Evolutionary conservation across 768 basidiomycete species (phyloP).

Genomic region (Termitomyces eurrhizus): DNA sequence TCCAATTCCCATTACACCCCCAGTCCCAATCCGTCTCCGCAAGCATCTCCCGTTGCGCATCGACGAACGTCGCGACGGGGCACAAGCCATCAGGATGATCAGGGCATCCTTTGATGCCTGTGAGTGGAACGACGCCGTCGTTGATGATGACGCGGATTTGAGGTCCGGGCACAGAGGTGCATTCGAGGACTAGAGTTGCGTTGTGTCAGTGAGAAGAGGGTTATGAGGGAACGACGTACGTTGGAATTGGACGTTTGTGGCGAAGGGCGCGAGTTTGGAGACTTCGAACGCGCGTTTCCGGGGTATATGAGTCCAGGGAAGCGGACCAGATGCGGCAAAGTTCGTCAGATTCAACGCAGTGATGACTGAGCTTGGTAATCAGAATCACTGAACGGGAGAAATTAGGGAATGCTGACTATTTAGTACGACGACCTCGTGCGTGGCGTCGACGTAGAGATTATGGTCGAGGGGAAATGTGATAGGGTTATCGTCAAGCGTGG

Average conservation of each 20-base stretch:
- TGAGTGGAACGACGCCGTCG: constrained; percentile 81
- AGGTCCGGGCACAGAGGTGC: constrained; percentile 40
- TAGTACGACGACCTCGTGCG: constrained; percentile 84
- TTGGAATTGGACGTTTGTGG: constrained; percentile 87
- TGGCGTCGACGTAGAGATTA: constrained; percentile 81
- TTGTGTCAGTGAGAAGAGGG: constrained; percentile 6
- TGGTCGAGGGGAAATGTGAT: constrained; percentile 70
- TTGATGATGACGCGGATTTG: constrained; percentile 86
- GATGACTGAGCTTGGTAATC: constrained; percentile 45
- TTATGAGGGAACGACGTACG: constrained; percentile 36
- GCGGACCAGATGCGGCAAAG: constrained; percentile 70
- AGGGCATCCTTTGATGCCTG: constrained; percentile 71
- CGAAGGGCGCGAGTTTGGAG: constrained; percentile 81
- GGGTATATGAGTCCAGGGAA: constrained; percentile 72
- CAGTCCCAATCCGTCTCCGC: constrained; percentile 65
- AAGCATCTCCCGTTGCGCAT: constrained; percentile 63
- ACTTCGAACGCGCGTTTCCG: constrained; percentile 60
- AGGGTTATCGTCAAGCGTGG: constrained; percentile 67
- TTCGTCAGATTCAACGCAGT: constrained; percentile 82
- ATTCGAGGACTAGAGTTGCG: constrained; percentile 52
- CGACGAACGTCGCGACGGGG: constrained; percentile 67
- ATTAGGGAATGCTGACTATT: constrained; percentile 45
- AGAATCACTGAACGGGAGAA: background rate
- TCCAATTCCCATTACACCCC: constrained; percentile 77
- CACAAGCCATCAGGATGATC: constrained; percentile 75